Conservation (phyloP, 805 yeast genomes). For the Lipomyces sp. region DNA sequence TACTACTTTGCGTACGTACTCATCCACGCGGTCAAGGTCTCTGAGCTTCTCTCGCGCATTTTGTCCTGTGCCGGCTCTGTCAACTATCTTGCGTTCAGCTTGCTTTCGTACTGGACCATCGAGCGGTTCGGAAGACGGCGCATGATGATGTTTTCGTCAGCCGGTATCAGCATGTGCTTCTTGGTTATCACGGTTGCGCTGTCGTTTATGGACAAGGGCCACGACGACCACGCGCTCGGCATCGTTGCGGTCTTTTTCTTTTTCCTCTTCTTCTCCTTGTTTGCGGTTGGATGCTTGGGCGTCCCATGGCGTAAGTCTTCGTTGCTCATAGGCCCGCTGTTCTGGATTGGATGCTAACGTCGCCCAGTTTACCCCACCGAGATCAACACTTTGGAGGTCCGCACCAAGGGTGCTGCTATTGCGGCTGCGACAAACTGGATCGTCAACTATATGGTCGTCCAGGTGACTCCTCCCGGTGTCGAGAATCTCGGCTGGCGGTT, state of each 20-base stretch:
- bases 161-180: conserved; percentile 43
- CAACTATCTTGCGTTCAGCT: conserved; percentile 35
- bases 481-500: conserved; percentile 52
- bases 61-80: conserved; percentile 38
- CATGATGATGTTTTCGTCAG: conserved; percentile 30
- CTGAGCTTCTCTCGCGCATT: conserved; percentile 46
- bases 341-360: too few relatives aligned
- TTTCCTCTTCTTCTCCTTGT: conserved; percentile 41
- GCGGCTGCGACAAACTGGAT: conserved; percentile 67
- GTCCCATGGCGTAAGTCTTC: conserved; percentile 48
- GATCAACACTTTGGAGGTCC: conserved; percentile 54
- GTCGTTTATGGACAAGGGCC: conserved; percentile 31
- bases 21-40: conserved; percentile 40
- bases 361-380: conserved; percentile 56
- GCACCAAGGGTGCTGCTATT: conserved; percentile 59
- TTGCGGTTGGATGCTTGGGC: conserved; percentile 52
- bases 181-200: conserved; percentile 39
- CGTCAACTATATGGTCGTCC: conserved; percentile 60
- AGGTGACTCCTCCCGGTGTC: conserved; percentile 60
- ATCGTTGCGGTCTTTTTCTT: conserved; percentile 37
- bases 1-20: conserved; percentile 47
- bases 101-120: conserved; percentile 35
- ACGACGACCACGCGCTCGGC: conserved; percentile 23
- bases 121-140: conserved; percentile 41
- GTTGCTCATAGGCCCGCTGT: not conserved